Base-by-base conservation (phyloP, 2,329 filamentous ascomycete species). In the Sporothrix curviconia region DNA sequence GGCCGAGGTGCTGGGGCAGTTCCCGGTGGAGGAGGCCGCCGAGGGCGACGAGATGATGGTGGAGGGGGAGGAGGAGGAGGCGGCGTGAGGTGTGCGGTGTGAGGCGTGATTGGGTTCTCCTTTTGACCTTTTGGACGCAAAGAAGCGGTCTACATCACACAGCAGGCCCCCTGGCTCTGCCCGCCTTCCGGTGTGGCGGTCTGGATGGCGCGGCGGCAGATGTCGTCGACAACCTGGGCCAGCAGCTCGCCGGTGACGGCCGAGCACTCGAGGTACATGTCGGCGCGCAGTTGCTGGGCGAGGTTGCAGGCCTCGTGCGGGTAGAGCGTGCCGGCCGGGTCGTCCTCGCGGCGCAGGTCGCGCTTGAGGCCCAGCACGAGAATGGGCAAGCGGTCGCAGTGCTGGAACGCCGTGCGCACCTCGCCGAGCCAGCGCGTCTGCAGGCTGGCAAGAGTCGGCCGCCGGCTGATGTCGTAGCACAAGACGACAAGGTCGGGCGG, bases 261-360 rank as follows among this genome's bases (percentile, higher is more conserved):
- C 1, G 81, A 84, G 69, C 82, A 86, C 64, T 86, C 83, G 66
- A 84, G 77, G 64, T 85, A 86, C 61, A 78, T 79, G 68, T 86
- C 83, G 47, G 76, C 81, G 54, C 82, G 72, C 74, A 85, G 75
- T 62, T 78, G 75, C 64, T 84, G 81, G 22, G 82, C 77, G 52
- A 77, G 67, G 25, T 74, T 74, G 64, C 83, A 81, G 1, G 75
- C 82, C 67, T 85, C 83, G 60, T 85, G 78, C 11, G 83, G 83
- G 60, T 82, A 80, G 53, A 85, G 81, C 62, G 80, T 77, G 30
- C 81, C 81, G 59, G 83, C 82, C 2, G 80, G 80, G 63, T 85
- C 81, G 12, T 72, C 70, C 60, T 83, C 80, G 2, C 78, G 80
- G 57, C 80, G 72, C 55, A 84, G 68, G 63, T 86, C 83, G 59